Conservation (phyloP, 805 yeast species). For the Starmerella cellae region DNA sequence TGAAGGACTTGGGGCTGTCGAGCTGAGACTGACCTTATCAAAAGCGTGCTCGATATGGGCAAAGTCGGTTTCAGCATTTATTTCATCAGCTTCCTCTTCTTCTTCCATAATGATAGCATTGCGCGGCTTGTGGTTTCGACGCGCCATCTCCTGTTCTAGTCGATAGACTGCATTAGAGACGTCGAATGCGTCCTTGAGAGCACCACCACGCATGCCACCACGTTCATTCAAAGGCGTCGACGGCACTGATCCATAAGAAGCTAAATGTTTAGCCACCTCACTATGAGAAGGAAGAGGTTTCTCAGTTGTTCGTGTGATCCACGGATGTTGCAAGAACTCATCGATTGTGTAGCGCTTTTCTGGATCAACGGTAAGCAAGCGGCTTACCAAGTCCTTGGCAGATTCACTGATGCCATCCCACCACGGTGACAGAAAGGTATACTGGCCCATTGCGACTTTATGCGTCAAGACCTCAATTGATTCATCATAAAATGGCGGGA, state of each 20-base stretch:
- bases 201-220: constrained; percentile 33
- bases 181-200: constrained; percentile 76
- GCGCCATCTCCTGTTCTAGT: constrained; percentile 49
- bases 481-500: constrained; percentile 93
- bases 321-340: constrained; percentile 61
- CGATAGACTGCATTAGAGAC: constrained; percentile 77
- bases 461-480: constrained; percentile 58
- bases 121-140: constrained; percentile 20
- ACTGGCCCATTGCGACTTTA: constrained; percentile 69
- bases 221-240: constrained; percentile 17
- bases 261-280: constrained; percentile 10
- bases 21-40: constrained; percentile 6
- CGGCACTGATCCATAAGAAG: constrained; percentile 5
- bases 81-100: constrained; percentile 29
- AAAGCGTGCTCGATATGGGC: constrained; percentile 16
- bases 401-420: constrained; percentile 68
- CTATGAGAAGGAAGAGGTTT: constrained; percentile 9
- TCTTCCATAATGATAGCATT: constrained; percentile 23
- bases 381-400: constrained; percentile 59
- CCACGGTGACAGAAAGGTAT: constrained; percentile 68
- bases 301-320: constrained; percentile 37
- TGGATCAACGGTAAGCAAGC: constrained; percentile 60
- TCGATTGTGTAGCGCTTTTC: constrained; percentile 53
- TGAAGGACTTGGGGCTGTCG: neutral
- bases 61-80: constrained; percentile 16